These are phyloP conservation scores for Penicillium sp. DNA, from an alignment of 2,329 filamentous ascomycete genomes.

Conservation along the genomic window DNA sequence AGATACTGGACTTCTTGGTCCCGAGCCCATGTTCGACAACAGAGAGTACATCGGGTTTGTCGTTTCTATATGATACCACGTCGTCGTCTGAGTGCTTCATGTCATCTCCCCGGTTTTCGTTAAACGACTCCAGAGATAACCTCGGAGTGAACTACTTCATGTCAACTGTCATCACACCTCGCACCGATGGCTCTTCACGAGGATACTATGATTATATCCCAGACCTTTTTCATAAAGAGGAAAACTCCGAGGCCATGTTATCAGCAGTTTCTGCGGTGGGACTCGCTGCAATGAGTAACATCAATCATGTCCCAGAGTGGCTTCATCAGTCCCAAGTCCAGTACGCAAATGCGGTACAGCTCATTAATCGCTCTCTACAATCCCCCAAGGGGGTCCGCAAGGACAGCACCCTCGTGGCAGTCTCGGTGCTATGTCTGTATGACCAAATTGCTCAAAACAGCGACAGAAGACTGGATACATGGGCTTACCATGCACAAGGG, in stretches of 20 bases:
- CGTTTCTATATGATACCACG: not conserved
- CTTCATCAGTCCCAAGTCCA: not conserved
- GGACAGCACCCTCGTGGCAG: not conserved
- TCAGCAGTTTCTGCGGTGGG: not conserved
- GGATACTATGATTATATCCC: not conserved
- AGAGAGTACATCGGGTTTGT: not conserved
- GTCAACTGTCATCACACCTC: not conserved
- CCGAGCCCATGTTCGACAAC: not conserved
- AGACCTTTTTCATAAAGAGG: not conserved
- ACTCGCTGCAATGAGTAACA: not conserved
- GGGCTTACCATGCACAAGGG: not conserved
- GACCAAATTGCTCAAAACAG: not conserved
- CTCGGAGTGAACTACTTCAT: not conserved
- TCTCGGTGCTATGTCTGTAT: not conserved
- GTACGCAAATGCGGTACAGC: not conserved
- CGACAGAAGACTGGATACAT: not conserved
- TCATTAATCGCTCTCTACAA: not conserved
- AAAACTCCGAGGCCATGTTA: not conserved
- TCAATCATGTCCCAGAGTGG: not conserved
- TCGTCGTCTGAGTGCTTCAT: not conserved
- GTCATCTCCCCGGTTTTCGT: not conserved
- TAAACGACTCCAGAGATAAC: not conserved
- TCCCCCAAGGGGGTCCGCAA: not conserved
- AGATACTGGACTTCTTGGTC: not conserved
- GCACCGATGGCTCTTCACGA: not conserved